A percentile compares a stretch with the other conserved stretches of the same genome.
These are phyloP conservation scores for Coffea humblotiana DNA, from an alignment of 305 asterid genomes.

Conservation along the genomic window DNA sequence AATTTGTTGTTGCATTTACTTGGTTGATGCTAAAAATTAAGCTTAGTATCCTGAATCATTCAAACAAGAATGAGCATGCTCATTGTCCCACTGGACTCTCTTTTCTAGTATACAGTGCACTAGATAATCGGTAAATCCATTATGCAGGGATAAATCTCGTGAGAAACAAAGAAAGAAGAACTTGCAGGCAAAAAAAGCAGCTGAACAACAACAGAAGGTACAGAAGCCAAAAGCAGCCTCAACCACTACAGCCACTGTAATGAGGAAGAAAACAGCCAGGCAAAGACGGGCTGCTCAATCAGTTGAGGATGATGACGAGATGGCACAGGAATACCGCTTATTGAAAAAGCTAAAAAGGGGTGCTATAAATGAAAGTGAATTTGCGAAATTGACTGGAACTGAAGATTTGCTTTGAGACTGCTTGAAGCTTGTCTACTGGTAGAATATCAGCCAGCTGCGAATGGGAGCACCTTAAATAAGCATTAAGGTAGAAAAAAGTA, in stretches of 20 bases:
- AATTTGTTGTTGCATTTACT: neutral
- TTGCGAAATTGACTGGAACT: constrained; percentile 76
- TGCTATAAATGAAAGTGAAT: constrained; percentile 62
- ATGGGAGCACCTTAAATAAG: neutral
- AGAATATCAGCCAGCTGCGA: neutral
- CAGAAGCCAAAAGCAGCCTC: constrained; percentile 41
- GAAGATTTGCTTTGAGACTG: constrained; percentile 57
- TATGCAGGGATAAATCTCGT: constrained; percentile 74
- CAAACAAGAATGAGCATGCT: neutral
- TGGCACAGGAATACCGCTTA: constrained; percentile 67
- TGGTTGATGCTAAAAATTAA: neutral
- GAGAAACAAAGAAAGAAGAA: constrained; percentile 91
- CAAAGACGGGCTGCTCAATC: constrained; percentile 84
- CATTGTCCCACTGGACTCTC: neutral
- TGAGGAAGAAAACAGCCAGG: constrained; percentile 79
- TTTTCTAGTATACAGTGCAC: neutral
- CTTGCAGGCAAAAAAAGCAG: constrained; percentile 55
- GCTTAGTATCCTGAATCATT: neutral
- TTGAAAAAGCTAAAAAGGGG: constrained; percentile 83
- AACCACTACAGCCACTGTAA: constrained; percentile 34
- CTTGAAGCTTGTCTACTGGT: neutral
- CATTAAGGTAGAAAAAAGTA: neutral
- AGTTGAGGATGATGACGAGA: constrained; percentile 85
- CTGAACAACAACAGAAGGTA: constrained; percentile 45
- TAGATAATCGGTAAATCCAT: constrained; percentile 1